Percentiles rank a stretch among this genome's conserved stretches.
These are phyloP conservation scores for Xylariomycetidae sp. DNA, from an alignment of 2,329 filamentous ascomycete genomes.

Conservation along the genomic window DNA sequence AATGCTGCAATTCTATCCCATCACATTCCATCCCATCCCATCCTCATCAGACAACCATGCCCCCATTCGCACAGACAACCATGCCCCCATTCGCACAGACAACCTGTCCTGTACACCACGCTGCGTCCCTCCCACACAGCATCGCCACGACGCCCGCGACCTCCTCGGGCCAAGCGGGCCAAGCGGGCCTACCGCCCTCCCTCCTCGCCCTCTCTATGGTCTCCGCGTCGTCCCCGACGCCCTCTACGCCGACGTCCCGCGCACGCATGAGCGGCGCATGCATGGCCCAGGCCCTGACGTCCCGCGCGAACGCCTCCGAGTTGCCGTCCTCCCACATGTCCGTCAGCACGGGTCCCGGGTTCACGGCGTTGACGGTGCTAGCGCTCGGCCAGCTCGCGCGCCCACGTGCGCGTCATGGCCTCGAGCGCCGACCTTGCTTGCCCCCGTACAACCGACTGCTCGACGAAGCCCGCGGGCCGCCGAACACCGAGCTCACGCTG, in stretches of 20 bases:
- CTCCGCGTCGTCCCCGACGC: slow-evolving; percentile 55
- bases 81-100: slow-evolving; percentile 73
- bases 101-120: slow-evolving; percentile 75
- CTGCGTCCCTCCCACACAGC: slow-evolving; percentile 66
- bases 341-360: slow-evolving; percentile 52
- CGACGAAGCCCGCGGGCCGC: slow-evolving; percentile 46
- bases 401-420: slow-evolving; percentile 56
- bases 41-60: no score
- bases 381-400: slow-evolving; percentile 48
- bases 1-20: no score
- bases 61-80: slow-evolving; percentile 69
- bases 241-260: slow-evolving; percentile 56
- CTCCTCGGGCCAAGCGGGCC: slow-evolving; percentile 64
- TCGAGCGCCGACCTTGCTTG: slow-evolving; percentile 56
- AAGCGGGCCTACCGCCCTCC: slow-evolving; percentile 57
- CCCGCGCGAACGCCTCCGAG: slow-evolving; percentile 30
- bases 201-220: no score
- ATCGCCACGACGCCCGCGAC: slow-evolving; percentile 73
- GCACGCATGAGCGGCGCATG: slow-evolving; percentile 59
- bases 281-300: slow-evolving; percentile 37
- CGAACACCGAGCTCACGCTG: slow-evolving; percentile 51
- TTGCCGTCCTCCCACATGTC: slow-evolving; percentile 47
- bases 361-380: slow-evolving; percentile 54
- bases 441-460: slow-evolving; percentile 53
- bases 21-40: no score